These are phyloP conservation scores for Suillus weaverae DNA, from an alignment of 768 basidiomycete species.

Conservation along the genomic window DNA sequence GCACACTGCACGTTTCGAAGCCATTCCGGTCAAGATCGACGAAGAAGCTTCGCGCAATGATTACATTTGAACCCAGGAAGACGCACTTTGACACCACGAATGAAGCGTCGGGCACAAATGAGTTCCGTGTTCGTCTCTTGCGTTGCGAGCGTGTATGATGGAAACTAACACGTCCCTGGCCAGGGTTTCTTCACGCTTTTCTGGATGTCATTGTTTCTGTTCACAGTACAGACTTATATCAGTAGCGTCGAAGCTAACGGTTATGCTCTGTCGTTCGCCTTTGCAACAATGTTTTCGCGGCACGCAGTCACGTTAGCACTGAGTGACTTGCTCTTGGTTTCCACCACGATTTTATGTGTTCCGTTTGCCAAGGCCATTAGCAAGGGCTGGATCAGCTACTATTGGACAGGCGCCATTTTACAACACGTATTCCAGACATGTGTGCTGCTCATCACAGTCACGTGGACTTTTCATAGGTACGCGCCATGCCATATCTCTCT, in stretches of 20 bases:
- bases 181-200: slow-evolving; percentile 95
- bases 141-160: neutral
- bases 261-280: slow-evolving; percentile 72
- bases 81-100: slow-evolving; percentile 86
- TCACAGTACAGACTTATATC: slow-evolving; percentile 76
- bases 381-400: slow-evolving; percentile 79
- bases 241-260: slow-evolving; percentile 77
- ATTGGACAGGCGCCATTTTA: slow-evolving; percentile 69
- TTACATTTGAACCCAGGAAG: slow-evolving; percentile 85
- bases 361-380: slow-evolving; percentile 78
- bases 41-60: slow-evolving; percentile 77
- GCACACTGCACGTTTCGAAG: slow-evolving; percentile 73
- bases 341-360: slow-evolving; percentile 74
- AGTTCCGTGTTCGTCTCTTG: slow-evolving; percentile 66
- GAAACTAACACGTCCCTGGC: neutral
- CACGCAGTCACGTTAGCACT: slow-evolving; percentile 82
- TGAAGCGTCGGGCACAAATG: slow-evolving; percentile 69
- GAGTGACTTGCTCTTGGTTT: slow-evolving; percentile 80
- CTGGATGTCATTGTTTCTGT: slow-evolving; percentile 87
- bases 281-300: slow-evolving; percentile 84
- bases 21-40: slow-evolving; percentile 71
- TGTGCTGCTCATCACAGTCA: slow-evolving; percentile 71
- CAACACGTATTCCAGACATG: slow-evolving; percentile 81
- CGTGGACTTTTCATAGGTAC: slow-evolving; percentile 88
- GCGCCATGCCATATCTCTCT: slow-evolving; percentile 13